These are phyloP conservation scores for Penicillium sp. DNA, from an alignment of 2,329 filamentous ascomycete genomes.

Conservation along the genomic window DNA sequence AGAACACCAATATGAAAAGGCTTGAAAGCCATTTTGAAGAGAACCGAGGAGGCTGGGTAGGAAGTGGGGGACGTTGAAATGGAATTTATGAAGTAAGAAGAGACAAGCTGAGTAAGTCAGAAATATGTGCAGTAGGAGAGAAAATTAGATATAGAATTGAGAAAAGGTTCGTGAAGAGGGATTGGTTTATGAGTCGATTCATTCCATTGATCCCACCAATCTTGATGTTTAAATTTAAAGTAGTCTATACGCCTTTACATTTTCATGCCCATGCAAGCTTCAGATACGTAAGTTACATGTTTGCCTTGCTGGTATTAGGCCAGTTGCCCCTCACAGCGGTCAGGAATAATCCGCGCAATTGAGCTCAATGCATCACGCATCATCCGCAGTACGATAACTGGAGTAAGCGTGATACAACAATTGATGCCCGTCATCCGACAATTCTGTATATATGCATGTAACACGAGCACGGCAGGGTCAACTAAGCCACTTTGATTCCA, in stretches of 20 bases:
- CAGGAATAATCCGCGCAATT: background rate
- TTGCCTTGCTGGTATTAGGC: background rate
- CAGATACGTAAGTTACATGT: background rate
- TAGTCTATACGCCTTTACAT: no score
- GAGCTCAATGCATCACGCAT: background rate
- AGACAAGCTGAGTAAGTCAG: no score
- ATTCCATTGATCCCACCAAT: no score
- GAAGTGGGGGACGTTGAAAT: no score
- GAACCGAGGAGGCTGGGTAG: background rate
- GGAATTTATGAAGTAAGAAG: no score
- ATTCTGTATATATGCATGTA: background rate
- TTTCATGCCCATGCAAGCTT: no score
- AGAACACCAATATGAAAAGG: conserved; percentile 36
- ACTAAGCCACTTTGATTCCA: background rate
- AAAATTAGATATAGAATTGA: no score
- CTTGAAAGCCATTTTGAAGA: conserved; percentile 4
- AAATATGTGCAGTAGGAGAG: no score
- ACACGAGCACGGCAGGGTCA: background rate
- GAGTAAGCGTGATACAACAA: background rate
- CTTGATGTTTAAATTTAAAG: no score
- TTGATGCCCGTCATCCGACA: background rate
- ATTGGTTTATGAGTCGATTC: no score
- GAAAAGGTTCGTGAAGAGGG: no score
- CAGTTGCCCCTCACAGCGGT: background rate
- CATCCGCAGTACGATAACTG: background rate